Conservation (phyloP, 176 grass and related monocot species). For the Paspalum notatum region DNA sequence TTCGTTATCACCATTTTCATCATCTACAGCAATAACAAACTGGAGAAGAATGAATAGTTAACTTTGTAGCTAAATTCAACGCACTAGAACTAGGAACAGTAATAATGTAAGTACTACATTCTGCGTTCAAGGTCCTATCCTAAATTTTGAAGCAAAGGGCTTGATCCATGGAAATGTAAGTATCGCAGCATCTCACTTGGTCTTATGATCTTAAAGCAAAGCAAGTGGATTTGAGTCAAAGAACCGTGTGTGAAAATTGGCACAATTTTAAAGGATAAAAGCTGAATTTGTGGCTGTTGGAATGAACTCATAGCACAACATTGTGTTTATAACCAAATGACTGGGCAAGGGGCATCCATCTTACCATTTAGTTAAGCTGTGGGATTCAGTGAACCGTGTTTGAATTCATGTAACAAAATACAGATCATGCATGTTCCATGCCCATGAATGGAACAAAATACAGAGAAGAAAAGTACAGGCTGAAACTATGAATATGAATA, state of each 20-base stretch:
- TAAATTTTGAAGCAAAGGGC: not conserved
- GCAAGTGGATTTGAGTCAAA: not conserved
- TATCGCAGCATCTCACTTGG: not conserved
- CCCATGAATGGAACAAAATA: not conserved
- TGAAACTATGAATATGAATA: not conserved
- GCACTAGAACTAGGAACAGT: not conserved
- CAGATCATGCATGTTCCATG: slow-evolving; percentile 11
- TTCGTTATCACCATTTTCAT: slow-evolving; percentile 68
- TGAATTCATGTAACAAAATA: not conserved
- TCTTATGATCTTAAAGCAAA: not conserved
- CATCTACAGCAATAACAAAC: slow-evolving; percentile 99
- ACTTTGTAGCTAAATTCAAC: slow-evolving; percentile 24
- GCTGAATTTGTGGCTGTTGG: not conserved
- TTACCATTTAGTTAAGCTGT: not conserved
- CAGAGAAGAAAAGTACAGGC: not conserved
- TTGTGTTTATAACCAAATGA: not conserved
- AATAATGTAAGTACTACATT: not conserved
- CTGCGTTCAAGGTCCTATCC: not conserved
- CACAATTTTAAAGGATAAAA: not conserved
- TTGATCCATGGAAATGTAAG: not conserved
- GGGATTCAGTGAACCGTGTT: not conserved
- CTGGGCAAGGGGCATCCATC: not conserved
- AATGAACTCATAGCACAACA: not conserved
- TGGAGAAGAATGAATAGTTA: slow-evolving; percentile 79
- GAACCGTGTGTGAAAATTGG: not conserved